phyloP scores from a whole-genome alignment of 2,329 filamentous ascomycete genomes.

The Elsinoe arachidis region DNA sequence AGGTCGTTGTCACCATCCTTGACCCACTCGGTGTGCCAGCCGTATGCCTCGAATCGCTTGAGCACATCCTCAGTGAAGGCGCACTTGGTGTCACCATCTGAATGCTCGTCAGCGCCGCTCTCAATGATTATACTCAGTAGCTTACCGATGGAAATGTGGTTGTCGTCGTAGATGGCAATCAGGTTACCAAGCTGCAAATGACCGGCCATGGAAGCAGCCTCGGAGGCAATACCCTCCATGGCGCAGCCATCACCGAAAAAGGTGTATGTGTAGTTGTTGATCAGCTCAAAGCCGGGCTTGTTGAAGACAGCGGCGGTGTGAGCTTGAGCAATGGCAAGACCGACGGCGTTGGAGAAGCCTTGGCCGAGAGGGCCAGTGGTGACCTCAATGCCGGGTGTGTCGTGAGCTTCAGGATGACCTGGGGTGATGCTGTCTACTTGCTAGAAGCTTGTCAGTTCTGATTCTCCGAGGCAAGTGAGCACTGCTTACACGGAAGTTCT shows the following conservation, averaged over 20 bases:
- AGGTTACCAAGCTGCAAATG: slow-evolving; percentile 97
- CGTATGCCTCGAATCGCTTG: slow-evolving; percentile 93
- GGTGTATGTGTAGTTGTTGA: slow-evolving; percentile 94
- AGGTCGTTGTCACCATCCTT: slow-evolving; percentile 84
- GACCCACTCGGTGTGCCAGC: slow-evolving; percentile 85
- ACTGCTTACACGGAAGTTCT: slow-evolving; percentile 81
- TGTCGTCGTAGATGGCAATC: slow-evolving; percentile 96
- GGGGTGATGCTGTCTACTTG: slow-evolving; percentile 75
- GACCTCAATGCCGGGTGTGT: slow-evolving; percentile 94
- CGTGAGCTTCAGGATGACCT: slow-evolving; percentile 92
- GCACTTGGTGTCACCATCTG: slow-evolving; percentile 88
- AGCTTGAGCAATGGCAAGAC: slow-evolving; percentile 91
- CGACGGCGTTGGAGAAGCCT: slow-evolving; percentile 94
- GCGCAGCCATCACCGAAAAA: slow-evolving; percentile 98
- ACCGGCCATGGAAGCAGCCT: slow-evolving; percentile 85
- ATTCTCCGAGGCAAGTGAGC: slow-evolving; percentile 26
- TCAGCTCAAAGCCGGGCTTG: slow-evolving; percentile 83
- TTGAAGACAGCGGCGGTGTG: slow-evolving; percentile 90
- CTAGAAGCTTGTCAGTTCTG: slow-evolving; percentile 41
- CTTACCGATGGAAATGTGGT: slow-evolving; percentile 80
- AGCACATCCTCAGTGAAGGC: slow-evolving; percentile 95
- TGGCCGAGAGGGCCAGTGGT: slow-evolving; percentile 97
- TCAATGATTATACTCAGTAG: background rate
- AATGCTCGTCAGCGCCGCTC: background rate
- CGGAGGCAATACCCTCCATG: slow-evolving; percentile 94